Base-by-base conservation (phyloP, 768 basidiomycete genomes). In the Kwoniella pini region DNA sequence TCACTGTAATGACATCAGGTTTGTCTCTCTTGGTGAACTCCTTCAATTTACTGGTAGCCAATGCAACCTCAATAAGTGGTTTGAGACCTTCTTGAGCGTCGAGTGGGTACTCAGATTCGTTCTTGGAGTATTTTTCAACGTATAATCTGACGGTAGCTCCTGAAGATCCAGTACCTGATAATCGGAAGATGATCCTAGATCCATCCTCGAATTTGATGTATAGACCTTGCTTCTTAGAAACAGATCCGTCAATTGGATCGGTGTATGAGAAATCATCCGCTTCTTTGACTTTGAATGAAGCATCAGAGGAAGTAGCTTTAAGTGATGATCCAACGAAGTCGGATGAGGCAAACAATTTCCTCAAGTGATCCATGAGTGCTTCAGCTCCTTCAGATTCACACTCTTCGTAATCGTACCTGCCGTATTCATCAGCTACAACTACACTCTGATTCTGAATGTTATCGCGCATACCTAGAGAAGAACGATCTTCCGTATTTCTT, bases 91-190 rank as follows among this genome's bases (percentile, higher is more conserved):
- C 89, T 44, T 89, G 88, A 19, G 96, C 87, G 61, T 82, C 81
- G 54, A 70, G 42, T 27, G 62, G 74, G 71, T 81, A 83, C 70
- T 83, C 81, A 30, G 48, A 67, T 68, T 72, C 71, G 61, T 88
- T 84, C 77, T 86, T 85, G 63, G 81, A 81, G 70, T 79, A 79
- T 76, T 93, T 85, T 81, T 99, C 96, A 46, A 95, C 87, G 75
- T 99, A 99, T 85, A 97, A 83, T 64, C 96, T 83, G 54, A 98
- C 92, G 12, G 96, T 99, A 22, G 96, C 96, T 44, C 96, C 96
- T 52, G 90, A 87, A 65, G 90, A 92, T 15, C 96, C 96, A 0
- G 96, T 99, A 58, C 96, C 96, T 63, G 90, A 93, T 54, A 99
- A 82, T 60, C 96, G 86, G 85, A 96, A 97, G 54, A 98, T 91